Evolutionary conservation across 805 yeast species (phyloP).

Genomic region (Suhomyces prunicola): DNA sequence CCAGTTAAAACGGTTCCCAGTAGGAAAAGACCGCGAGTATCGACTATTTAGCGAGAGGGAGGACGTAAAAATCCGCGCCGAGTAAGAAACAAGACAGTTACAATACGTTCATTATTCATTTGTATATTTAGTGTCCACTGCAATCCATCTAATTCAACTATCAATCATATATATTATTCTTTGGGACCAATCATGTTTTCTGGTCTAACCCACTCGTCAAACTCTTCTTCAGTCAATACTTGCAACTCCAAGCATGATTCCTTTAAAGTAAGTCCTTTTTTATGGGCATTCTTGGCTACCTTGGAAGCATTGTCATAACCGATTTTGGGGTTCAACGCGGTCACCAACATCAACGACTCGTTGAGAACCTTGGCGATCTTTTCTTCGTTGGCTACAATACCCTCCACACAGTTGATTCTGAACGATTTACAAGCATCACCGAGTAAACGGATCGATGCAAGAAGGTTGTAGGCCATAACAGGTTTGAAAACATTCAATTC

Average conservation of each 20-base stretch:
- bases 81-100: not conserved
- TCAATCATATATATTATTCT: constrained; percentile 11
- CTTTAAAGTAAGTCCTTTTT: constrained; percentile 38
- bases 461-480: constrained; percentile 36
- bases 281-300: constrained; percentile 41
- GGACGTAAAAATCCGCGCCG: constrained; percentile 14
- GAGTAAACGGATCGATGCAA: constrained; percentile 32
- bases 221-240: constrained; percentile 31
- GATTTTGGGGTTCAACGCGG: constrained; percentile 40
- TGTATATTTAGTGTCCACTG: not conserved
- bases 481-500: constrained; percentile 42
- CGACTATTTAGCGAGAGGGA: constrained; percentile 44
- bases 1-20: constrained; percentile 52
- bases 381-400: constrained; percentile 34
- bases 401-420: constrained; percentile 37
- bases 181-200: constrained; percentile 40
- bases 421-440: constrained; percentile 35
- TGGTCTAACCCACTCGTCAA: constrained; percentile 39
- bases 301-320: constrained; percentile 40
- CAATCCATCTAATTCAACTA: not conserved
- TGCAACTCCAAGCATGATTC: constrained; percentile 36
- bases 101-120: not conserved
- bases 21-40: constrained; percentile 54
- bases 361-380: constrained; percentile 35
- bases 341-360: constrained; percentile 40